A percentile compares a stretch with the other conserved stretches of the same genome.
Evolutionary conservation across 2,329 filamentous ascomycete genomes (phyloP).

Genomic region (Penicillium corylophilum): DNA sequence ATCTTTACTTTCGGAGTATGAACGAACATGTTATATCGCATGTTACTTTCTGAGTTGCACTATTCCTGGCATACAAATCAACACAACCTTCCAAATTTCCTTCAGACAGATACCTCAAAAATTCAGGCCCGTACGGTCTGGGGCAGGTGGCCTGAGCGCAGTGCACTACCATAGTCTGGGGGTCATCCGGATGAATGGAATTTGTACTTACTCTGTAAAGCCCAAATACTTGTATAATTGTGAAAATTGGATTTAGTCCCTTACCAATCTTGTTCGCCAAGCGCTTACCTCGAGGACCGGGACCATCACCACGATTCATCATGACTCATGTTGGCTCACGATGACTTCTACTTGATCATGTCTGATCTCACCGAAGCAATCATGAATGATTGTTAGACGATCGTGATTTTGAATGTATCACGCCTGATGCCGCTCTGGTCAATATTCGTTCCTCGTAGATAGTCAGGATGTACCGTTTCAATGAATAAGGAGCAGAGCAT

Average conservation of each 20-base stretch:
- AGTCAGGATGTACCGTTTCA: neutral
- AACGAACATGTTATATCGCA: neutral
- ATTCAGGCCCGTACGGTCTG: too few relatives aligned
- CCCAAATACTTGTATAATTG: too few relatives aligned
- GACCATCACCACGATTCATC: neutral
- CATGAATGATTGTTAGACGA: neutral
- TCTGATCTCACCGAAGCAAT: neutral
- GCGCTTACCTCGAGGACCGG: neutral
- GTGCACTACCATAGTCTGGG: too few relatives aligned
- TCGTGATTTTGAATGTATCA: neutral
- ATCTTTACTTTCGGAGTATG: neutral
- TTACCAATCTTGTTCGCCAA: neutral
- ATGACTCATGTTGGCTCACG: conserved; percentile 15
- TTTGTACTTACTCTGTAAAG: too few relatives aligned
- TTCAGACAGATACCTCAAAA: neutral
- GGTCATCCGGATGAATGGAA: too few relatives aligned
- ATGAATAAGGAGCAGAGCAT: neutral
- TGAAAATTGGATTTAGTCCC: too few relatives aligned
- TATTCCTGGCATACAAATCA: neutral
- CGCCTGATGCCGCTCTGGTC: neutral
- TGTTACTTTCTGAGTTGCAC: neutral
- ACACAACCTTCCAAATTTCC: neutral
- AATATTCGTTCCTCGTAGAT: neutral
- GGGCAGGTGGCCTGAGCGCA: too few relatives aligned
- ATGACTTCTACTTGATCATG: conserved; percentile 2